These are phyloP conservation scores for Naganishia sp. DNA, from an alignment of 1,284 basidiomycete genomes.

Conservation along the genomic window DNA sequence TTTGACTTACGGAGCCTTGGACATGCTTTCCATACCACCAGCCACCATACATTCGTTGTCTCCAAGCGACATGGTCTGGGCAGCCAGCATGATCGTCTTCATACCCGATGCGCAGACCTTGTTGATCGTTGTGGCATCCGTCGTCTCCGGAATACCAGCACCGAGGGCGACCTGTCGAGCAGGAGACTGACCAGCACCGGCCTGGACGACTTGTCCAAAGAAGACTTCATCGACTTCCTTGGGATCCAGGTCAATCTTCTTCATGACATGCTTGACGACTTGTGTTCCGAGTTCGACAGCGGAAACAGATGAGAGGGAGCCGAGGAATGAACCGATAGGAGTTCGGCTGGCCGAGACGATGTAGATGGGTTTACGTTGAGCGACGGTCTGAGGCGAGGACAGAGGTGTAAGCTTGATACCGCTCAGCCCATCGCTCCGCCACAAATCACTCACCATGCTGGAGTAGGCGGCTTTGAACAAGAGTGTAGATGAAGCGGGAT, in stretches of 20 bases:
- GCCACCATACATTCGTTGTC: slow-evolving; percentile 79
- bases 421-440: neutral
- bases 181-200: slow-evolving; percentile 91
- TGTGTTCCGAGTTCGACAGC: slow-evolving; percentile 86
- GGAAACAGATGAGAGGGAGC: slow-evolving; percentile 80
- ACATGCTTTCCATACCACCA: slow-evolving; percentile 98
- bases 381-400: slow-evolving; percentile 4
- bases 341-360: slow-evolving; percentile 94
- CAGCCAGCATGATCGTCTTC: slow-evolving; percentile 90
- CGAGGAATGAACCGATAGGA: slow-evolving; percentile 91
- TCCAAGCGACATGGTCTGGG: slow-evolving; percentile 85
- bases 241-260: slow-evolving; percentile 76
- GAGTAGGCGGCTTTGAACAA: slow-evolving; percentile 16
- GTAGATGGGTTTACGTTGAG: slow-evolving; percentile 60
- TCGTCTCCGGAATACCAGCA: slow-evolving; percentile 72
- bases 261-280: slow-evolving; percentile 87
- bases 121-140: slow-evolving; percentile 98
- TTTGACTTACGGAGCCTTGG: slow-evolving; percentile 77
- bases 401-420: neutral
- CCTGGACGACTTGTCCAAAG: slow-evolving; percentile 95
- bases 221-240: slow-evolving; percentile 87
- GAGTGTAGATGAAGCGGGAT: slow-evolving; percentile 12
- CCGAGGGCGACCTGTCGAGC: slow-evolving; percentile 90
- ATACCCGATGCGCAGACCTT: slow-evolving; percentile 97
- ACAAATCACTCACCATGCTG: slow-evolving; percentile 20